Conservation (phyloP, 2,329 filamentous ascomycete genomes). For the Cordyceps javanica region DNA sequence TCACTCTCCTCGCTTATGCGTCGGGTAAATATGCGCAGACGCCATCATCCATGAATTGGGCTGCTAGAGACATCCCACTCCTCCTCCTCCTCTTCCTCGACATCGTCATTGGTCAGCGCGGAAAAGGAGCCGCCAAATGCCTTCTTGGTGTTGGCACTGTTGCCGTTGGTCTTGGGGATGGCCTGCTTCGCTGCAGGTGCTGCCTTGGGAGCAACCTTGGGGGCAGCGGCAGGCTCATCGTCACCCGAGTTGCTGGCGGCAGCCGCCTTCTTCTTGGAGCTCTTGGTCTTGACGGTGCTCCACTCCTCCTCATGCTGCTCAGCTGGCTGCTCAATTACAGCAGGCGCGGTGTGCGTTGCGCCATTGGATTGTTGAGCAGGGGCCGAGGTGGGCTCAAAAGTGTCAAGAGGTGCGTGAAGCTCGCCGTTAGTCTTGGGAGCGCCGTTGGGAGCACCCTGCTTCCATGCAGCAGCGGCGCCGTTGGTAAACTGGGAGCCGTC, state of each 20-base stretch:
- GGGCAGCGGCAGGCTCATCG: slow-evolving; percentile 24
- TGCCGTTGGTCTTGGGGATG: not conserved
- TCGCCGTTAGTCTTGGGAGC: slow-evolving; percentile 28
- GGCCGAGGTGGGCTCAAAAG: slow-evolving; percentile 35
- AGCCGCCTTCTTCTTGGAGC: slow-evolving; percentile 36
- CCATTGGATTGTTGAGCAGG: slow-evolving; percentile 24
- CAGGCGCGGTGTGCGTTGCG: slow-evolving; percentile 40
- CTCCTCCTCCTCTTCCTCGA: slow-evolving; percentile 37
- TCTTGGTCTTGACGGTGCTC: slow-evolving; percentile 52
- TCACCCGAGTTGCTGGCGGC: slow-evolving; percentile 32
- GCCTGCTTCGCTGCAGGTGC: not conserved
- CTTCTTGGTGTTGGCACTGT: slow-evolving; percentile 19
- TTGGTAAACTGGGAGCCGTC: slow-evolving; percentile 62
- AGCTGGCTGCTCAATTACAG: slow-evolving; percentile 55
- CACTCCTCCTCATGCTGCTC: slow-evolving; percentile 52
- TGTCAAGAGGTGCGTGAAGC: slow-evolving; percentile 49
- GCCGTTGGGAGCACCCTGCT: slow-evolving; percentile 29
- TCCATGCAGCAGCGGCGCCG: slow-evolving; percentile 37
- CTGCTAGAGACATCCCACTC: slow-evolving; percentile 47
- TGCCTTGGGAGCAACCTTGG: slow-evolving; percentile 19
- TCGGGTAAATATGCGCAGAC: not conserved
- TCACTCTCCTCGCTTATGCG: not conserved
- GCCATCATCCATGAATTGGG: not conserved
- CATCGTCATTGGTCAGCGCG: slow-evolving; percentile 38
- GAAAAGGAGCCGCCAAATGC: slow-evolving; percentile 40